Base-by-base conservation (phyloP, 345 rosid genomes). In the Fremontodendron californicum region DNA sequence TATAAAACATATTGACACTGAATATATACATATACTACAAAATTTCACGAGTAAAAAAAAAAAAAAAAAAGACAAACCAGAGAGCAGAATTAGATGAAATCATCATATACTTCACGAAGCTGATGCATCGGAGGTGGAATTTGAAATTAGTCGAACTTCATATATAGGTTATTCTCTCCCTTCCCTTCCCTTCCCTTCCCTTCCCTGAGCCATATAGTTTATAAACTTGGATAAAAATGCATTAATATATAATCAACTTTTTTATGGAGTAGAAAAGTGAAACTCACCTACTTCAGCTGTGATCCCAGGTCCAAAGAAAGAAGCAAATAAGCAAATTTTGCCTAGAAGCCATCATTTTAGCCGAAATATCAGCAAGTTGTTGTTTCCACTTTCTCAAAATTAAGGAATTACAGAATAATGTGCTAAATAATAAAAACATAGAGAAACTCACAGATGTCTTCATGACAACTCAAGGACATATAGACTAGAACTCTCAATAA, bases 231-330 rank as follows among this genome's bases (percentile, higher is more conserved):
- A 6, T 37, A n/a, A 11, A 16, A 19, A 19, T 23, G 16, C 10
- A 49, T 51, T 33, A 43, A 19, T 39, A 13, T 39, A 8, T 9
- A 10, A 74, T 51, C 66, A 75, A 65, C 35, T 8, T 12, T 16
- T 18, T 54, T 27, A 61, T 40, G 61, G 27, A 66, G 43, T 31
- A 46, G 40, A 12, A 19, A 49, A 55, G n/a, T 27, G 35, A 66
- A 73, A 80, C 96, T 88, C 76, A 95, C 99, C 90, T 2, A 92
- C 82, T 90, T 90, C 98, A 78, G 97, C 94, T 31, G 90, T 82
- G 82, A 95, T 87, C 77, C 91, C 82, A 11, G 98, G 97, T 81
- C 97, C 99, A 81, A 95, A 95, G 85, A 95, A 93, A 27, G 98
- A 93, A 77, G 98, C 54, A 49, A 57, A 48, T 13, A 35, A 1